Percentiles rank a stretch among this genome's conserved stretches.
These are phyloP conservation scores for Chytriomyces sp. DNA, from an alignment of 192 early-diverging fungal genomes.

Conservation along the genomic window DNA sequence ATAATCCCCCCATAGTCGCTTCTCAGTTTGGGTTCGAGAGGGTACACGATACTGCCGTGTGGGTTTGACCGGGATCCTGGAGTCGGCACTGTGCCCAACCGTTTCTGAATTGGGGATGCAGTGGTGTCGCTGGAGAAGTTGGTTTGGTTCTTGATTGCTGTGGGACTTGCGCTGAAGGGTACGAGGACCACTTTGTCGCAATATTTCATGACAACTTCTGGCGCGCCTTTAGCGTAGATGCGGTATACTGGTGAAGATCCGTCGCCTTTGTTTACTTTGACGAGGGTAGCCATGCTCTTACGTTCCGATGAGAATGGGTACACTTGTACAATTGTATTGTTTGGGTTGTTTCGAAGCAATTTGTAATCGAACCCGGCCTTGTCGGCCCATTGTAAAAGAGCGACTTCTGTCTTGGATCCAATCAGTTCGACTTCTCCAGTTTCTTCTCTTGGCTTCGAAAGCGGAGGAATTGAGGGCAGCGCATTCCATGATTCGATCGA, in stretches of 20 bases:
- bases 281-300: slow-evolving; percentile 90
- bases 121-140: slow-evolving; percentile 23
- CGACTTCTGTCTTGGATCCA: slow-evolving; percentile 95
- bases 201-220: slow-evolving; percentile 34
- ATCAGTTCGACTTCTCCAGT: slow-evolving; percentile 52
- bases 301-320: slow-evolving; percentile 91
- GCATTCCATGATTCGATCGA: slow-evolving; percentile 35
- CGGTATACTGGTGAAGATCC: slow-evolving; percentile 48
- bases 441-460: slow-evolving; percentile 13
- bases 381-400: slow-evolving; percentile 79
- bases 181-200: slow-evolving; percentile 31
- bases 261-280: slow-evolving; percentile 54
- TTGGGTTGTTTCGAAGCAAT: slow-evolving; percentile 62
- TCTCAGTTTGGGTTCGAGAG: slow-evolving; percentile 10
- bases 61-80: slow-evolving; percentile 33
- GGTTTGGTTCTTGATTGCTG: slow-evolving; percentile 61
- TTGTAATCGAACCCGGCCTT: slow-evolving; percentile 68
- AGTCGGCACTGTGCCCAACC: background rate
- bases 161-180: slow-evolving; percentile 38
- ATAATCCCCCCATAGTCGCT: slow-evolving; percentile 57
- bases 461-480: slow-evolving; percentile 47
- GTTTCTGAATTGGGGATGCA: background rate
- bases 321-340: slow-evolving; percentile 64
- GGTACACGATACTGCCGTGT: slow-evolving; percentile 1
- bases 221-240: slow-evolving; percentile 91